These are phyloP conservation scores for Salicornia ramosissima DNA, from an alignment of 148 eudicot genomes.

Conservation along the genomic window DNA sequence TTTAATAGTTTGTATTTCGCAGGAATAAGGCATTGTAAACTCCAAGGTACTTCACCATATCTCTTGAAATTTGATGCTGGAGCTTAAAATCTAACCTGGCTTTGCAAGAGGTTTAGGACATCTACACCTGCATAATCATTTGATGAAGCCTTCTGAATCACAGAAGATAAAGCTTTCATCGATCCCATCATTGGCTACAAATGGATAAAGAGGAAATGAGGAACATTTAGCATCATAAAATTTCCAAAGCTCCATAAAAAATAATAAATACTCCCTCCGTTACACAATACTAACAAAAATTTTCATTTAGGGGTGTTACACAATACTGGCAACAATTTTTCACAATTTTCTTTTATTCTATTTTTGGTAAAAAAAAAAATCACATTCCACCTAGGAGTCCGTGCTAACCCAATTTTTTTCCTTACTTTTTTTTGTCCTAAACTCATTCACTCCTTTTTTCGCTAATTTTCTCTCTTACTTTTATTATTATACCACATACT, in stretches of 20 bases:
- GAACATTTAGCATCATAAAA: not conserved
- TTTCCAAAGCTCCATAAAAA: not conserved
- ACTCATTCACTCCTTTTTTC: too few species aligned
- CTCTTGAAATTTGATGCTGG: not conserved
- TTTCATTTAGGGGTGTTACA: too few species aligned
- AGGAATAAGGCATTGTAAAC: not conserved
- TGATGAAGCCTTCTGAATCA: constrained; percentile 64
- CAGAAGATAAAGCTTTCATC: constrained; percentile 80
- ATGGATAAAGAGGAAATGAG: constrained; percentile 1
- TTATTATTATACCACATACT: too few species aligned
- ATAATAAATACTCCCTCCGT: too few species aligned
- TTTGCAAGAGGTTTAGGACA: constrained; percentile 88
- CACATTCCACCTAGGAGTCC: too few species aligned
- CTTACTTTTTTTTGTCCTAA: too few species aligned
- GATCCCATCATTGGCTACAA: constrained; percentile 92
- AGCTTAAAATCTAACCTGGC: constrained; percentile 56
- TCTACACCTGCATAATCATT: constrained; percentile 64
- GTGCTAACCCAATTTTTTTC: too few species aligned
- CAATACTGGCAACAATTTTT: too few species aligned
- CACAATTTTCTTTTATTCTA: too few species aligned
- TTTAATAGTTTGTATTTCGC: not conserved
- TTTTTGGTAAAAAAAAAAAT: too few species aligned
- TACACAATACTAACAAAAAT: too few species aligned
- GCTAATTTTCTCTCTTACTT: too few species aligned
- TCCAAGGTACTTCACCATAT: not conserved